A percentile compares a stretch with the other conserved stretches of the same genome.
Evolutionary conservation across 768 basidiomycete genomes (phyloP).

Genomic region (Boletus rubescentipes): DNA sequence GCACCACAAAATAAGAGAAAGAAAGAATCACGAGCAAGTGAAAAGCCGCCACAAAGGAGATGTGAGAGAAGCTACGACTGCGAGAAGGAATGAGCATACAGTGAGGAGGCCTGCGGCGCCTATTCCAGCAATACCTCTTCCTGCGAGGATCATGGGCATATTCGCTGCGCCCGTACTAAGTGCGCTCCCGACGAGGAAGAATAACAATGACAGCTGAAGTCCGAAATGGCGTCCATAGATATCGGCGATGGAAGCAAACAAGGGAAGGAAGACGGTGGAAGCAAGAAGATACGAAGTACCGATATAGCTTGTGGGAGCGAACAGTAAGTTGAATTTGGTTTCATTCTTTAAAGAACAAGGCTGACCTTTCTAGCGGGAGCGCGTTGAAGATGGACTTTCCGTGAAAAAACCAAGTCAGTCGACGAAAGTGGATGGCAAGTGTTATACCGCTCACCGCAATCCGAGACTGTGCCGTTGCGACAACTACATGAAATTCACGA

Average conservation of each 20-base stretch:
- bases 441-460: constrained; percentile 41
- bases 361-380: constrained; percentile 27
- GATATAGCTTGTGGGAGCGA: constrained; percentile 36
- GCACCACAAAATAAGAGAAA: background rate
- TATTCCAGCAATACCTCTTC: constrained; percentile 49
- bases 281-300: constrained; percentile 52
- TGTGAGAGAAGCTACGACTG: background rate
- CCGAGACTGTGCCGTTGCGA: constrained; percentile 51
- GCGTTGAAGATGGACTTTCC: constrained; percentile 31
- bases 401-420: background rate
- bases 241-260: constrained; percentile 50
- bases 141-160: constrained; percentile 46
- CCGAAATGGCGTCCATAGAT: constrained; percentile 50
- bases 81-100: constrained; percentile 11
- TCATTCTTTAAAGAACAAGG: background rate
- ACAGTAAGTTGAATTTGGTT: background rate
- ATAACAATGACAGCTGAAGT: constrained; percentile 42
- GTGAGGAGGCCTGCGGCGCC: constrained; percentile 47
- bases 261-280: constrained; percentile 51
- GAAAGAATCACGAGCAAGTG: background rate
- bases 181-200: constrained; percentile 48
- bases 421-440: background rate
- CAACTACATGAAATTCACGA: constrained; percentile 33
- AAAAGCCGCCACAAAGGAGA: background rate
- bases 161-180: constrained; percentile 46